Base-by-base conservation (phyloP, 768 basidiomycete species). In the Solioccasus polychromus region DNA sequence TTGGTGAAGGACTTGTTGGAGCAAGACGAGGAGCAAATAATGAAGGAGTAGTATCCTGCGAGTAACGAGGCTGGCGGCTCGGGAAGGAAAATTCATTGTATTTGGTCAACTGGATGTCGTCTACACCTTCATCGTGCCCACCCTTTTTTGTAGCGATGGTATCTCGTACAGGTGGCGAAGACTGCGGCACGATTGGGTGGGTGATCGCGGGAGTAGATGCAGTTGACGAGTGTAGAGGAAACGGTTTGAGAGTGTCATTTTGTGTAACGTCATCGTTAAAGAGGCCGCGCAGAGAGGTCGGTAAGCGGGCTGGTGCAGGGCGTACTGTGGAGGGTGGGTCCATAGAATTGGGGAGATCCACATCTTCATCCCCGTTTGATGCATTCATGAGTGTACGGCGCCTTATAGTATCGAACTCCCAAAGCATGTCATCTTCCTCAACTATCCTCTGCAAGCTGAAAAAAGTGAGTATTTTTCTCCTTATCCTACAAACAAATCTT, bases 331-430 rank as follows among this genome's bases (percentile, higher is more conserved):
- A 43, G 30, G 41, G 23, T 12, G 48, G 19, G 19, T 53, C 59
- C 34, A 42, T 37, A 12, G 50, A 53, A 44, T 43, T 55, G 35
- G 45, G 45, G 35, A 42, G 18, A 31, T 50, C 53, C 11, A n/a
- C 8, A 18, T 65, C 55, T 3, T 66, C 68, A 25, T 62, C 62
- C 4, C 55, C 55, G 7, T 44, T 48, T 8, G 50, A 45, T 18
- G 57, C 31, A 32, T 58, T 47, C 29, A 60, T 55, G 38, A 63
- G 45, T 38, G 73, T 62, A 14, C 64, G 68, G 19, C 73, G 75
- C 36, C 79, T 73, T 26, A 88, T 66, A 1, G 86, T 86, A 45
- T 89, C 88, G 55, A 89, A 91, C 58, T 88, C 83, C 88, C 88
- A 88, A 43, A 72, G 65, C 39, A 71, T 69, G n/a, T 73, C 62